Evolutionary conservation across 352 stramenopile genomes (phyloP), one percentile per base, ranked within the genome.

Genomic region (Vaucheria bursata): DNA sequence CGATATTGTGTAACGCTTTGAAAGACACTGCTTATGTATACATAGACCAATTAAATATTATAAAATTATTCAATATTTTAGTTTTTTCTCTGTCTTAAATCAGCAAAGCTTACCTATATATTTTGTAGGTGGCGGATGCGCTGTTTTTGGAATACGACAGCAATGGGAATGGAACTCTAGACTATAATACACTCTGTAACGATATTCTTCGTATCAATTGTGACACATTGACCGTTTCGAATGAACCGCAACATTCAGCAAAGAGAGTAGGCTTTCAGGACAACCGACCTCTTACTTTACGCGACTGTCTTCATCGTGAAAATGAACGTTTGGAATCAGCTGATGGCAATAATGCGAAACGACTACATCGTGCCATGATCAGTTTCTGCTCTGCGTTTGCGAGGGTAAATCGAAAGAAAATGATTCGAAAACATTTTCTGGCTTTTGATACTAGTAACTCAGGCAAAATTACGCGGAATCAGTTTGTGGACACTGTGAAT

Each of bases 381-480:
- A 73, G 71, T 18, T 86, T 86, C 73, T 92, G 90, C 40, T 83
- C 59, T 31, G 87, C 86, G 0, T 86, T 85, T 49, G 83, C 78
- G 45, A 86, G 90, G 2, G 87, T 92, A 8, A 89, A 94, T 65
- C 90, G 94, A 33, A 92, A 93, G 80, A 89, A 92, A 73, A 92
- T 95, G 87, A 87, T 96, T 3, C 93, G 91, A 69, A 88, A 94
- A 18, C 87, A 86, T 68, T 78, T 86, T 52, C 75, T 84, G 33
- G 83, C 83, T 18, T 86, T 86, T 78, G 83, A 86, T 75, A 74
- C 79, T 18, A 73, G 73, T 74, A 83, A 86, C 71, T 79, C 79
- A 1, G 66, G 74, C 36, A 74, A 69, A 52, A 78, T 79, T 40
- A 86, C 64, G 39, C 40, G 77, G 34, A 81, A 71, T 53, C 79